Evolutionary conservation across 1,284 basidiomycete genomes (phyloP), one percentile per base, ranked within the genome.

Genomic region (Cryptococcus sp.): DNA sequence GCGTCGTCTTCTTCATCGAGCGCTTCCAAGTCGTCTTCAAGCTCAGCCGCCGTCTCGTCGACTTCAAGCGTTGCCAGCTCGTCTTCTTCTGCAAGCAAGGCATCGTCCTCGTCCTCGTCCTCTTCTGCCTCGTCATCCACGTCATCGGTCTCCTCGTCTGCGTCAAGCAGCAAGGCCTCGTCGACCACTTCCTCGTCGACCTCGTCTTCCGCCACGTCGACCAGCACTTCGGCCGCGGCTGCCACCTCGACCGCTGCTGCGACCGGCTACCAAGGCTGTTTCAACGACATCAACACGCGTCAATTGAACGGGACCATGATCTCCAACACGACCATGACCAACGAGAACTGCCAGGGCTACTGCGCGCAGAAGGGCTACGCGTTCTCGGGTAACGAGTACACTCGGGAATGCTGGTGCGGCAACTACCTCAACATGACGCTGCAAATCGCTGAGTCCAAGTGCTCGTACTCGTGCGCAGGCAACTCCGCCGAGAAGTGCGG

Each of bases 301-400:
- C 59, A 68, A 13, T 56, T 74, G 16, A 60, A 52, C n/a, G 69
- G 63, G 20, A 60, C 58, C 17, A 60, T 52, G n/a, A 40, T 57
- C 35, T 22, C 57, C 38, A 55, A 55, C 43, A 47, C 51, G 13
- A 55, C 47, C 42, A 68, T 70, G 67, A 74, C 66, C 17, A 55
- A 54, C 41, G 50, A 63, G 41, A 47, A 55, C 8, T 76, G 74
- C 50, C 62, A 68, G 35, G 40, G 48, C 38, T 64, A 59, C 40
- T 65, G 65, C 50, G 53, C 43, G n/a, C 42, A 48, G 11, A 58
- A 62, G 43, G 63, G 64, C 23, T 63, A 51, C 61, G 48, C 52
- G 16, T 61, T 56, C 50, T 61, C 62, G 43, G 60, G 66, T 49
- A 47, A 60, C 15, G 69, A 75, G 57, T 69, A 69, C 56, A 58